Evolutionary conservation across 371 early-diverging fungal genomes (phyloP).

Genomic region (Apophysomyces elegans): DNA sequence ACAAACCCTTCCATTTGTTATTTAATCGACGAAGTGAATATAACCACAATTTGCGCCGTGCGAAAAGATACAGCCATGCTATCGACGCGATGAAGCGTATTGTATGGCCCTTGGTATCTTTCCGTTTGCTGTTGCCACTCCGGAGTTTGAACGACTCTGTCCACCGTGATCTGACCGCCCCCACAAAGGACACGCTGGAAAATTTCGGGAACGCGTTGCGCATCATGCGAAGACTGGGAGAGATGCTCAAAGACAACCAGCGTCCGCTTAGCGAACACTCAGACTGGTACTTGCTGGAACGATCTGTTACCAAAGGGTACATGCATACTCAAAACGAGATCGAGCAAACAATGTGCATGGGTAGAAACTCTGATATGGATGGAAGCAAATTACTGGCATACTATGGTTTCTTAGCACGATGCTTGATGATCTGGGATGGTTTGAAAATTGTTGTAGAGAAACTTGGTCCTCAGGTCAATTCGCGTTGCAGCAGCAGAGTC

Average conservation of each 20-base stretch:
- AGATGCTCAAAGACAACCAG: constrained; percentile 22
- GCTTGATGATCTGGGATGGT: constrained; percentile 26
- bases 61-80: constrained; percentile 39
- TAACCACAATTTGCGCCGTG: constrained; percentile 23
- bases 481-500: constrained; percentile 1
- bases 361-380: constrained; percentile 14
- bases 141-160: background rate
- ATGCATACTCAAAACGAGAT: constrained; percentile 18
- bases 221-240: constrained; percentile 23
- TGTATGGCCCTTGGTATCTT: constrained; percentile 42
- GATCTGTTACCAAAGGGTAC: constrained; percentile 13
- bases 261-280: constrained; percentile 17
- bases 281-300: constrained; percentile 20
- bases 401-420: constrained; percentile 29
- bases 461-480: constrained; percentile 17
- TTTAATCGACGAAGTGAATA: background rate
- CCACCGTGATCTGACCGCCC: constrained; percentile 13
- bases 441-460: constrained; percentile 18
- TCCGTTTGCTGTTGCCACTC: constrained; percentile 34
- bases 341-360: constrained; percentile 12
- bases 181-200: constrained; percentile 18
- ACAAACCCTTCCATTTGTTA: constrained; percentile 20
- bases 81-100: constrained; percentile 44
- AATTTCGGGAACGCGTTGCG: constrained; percentile 23
- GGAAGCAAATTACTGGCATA: constrained; percentile 21